phyloP scores from a whole-genome alignment of 2,329 filamentous ascomycete species.

The Ophiostoma triangulosporum region DNA sequence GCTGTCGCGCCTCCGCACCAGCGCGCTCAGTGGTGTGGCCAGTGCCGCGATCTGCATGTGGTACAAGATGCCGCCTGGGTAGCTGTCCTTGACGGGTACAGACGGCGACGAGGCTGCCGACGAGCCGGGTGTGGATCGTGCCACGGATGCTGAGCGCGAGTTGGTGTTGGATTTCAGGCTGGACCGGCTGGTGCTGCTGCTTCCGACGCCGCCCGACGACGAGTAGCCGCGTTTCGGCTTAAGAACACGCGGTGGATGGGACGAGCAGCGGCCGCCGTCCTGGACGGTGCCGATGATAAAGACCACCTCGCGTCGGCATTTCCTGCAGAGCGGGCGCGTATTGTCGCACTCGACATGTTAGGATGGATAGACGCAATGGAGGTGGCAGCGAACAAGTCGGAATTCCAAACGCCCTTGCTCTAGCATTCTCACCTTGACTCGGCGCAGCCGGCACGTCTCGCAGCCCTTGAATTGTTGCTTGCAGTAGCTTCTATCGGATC shows the following conservation, averaged over 20 bases:
- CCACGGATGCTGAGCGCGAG: background rate
- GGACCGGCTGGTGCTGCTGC: background rate
- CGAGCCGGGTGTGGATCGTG: background rate
- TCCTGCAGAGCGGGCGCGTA: conserved; percentile 44
- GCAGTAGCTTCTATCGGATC: too few species aligned
- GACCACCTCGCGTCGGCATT: conserved; percentile 45
- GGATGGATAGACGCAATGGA: too few species aligned
- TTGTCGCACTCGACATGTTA: conserved; percentile 42
- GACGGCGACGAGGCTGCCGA: conserved; percentile 4
- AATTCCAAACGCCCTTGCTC: too few species aligned
- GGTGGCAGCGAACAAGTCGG: too few species aligned
- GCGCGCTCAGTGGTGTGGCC: conserved; percentile 26
- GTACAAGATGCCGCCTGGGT: conserved; percentile 20
- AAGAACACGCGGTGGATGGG: conserved; percentile 37
- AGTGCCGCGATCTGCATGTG: conserved; percentile 32
- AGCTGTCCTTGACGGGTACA: background rate
- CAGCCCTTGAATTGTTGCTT: conserved; percentile 53
- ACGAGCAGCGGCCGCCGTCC: conserved; percentile 41
- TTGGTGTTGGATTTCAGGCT: background rate
- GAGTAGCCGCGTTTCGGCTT: conserved; percentile 21
- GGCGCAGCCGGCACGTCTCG: conserved; percentile 44
- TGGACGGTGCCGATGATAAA: conserved; percentile 49
- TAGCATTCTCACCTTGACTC: conserved; percentile 48
- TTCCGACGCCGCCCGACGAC: conserved; percentile 7
- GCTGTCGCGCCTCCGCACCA: conserved; percentile 18